Evolutionary conservation across 805 yeast species (phyloP), one percentile per base, ranked within the genome.

Genomic region (Ogataea methylovora): DNA sequence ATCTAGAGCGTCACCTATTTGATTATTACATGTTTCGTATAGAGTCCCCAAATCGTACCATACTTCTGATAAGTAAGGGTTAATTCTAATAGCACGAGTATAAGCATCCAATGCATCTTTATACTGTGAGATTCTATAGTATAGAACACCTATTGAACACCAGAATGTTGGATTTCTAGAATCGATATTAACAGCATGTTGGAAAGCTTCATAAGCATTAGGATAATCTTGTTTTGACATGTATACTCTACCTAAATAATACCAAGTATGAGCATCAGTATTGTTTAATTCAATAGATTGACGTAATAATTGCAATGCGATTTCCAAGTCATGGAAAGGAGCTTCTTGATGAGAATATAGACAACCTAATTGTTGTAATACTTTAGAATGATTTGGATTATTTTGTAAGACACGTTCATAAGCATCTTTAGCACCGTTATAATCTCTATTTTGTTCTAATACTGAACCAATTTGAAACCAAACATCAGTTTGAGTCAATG

Each of bases 391-490:
- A 54, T 82, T 81, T 32, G 95, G 96, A 54, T 86, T 86, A 29
- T 84, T 88, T 48, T 76, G 76, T 36, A 92, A 65, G 0, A 92
- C 97, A 39, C 92, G 76, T 60, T 90, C 96, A 57, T 92, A 92
- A 8, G 97, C 97, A 43, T 88, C 97, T 49, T 80, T 78, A 3
- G 98, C 97, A 25, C 88, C 85, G 42, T 71, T 75, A 73, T 84
- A 90, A 52, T 87, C 95, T 50, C 86, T 79, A 63, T 84, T 90
- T 54, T 84, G 95, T 58, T 92, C 98, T 48, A 92, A 71, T 2
- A 92, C 97, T 22, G 87, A 83, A 27, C 98, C 98, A 43, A 92
- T 84, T 62, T 92, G 98, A 65, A 92, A 92, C 97, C 97, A 92
- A 35, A 92, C 94, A 56, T 92, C 98, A 33, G 95, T 86, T 56